phyloP scores from a whole-genome alignment of 495 filamentous ascomycete species.

The Aspergillus homomorphus region DNA sequence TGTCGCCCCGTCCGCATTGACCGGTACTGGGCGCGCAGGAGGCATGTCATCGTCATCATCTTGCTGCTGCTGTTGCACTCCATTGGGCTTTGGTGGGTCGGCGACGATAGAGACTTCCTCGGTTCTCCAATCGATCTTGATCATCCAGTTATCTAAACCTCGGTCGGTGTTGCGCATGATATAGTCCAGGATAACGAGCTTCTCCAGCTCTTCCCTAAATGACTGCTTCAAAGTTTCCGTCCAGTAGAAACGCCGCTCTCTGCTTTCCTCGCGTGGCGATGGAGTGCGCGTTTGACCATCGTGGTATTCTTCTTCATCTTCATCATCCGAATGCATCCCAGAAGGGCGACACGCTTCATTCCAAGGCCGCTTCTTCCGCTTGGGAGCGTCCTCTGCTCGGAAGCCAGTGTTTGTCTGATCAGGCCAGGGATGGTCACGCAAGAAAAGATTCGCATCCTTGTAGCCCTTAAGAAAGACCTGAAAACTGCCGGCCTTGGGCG shows the following conservation, averaged over 20 bases:
- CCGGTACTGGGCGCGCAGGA: constrained; percentile 55
- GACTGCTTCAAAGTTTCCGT: constrained; percentile 84
- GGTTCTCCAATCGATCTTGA: constrained; percentile 83
- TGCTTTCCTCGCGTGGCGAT: constrained; percentile 45
- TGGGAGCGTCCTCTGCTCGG: constrained; percentile 64
- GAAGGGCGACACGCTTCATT: constrained; percentile 80
- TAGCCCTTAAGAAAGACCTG: constrained; percentile 96
- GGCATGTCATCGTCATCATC: constrained; percentile 52
- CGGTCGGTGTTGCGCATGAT: constrained; percentile 99
- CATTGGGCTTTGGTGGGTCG: constrained; percentile 70
- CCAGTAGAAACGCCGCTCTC: constrained; percentile 69
- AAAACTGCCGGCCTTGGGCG: constrained; percentile 90
- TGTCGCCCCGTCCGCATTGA: constrained; percentile 42
- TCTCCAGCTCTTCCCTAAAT: constrained; percentile 94
- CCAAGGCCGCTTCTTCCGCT: constrained; percentile 75
- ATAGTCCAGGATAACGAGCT: constrained; percentile 96
- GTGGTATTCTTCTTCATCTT: constrained; percentile 66
- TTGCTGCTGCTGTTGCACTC: constrained; percentile 38
- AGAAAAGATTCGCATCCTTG: constrained; percentile 93
- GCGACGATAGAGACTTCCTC: constrained; percentile 81
- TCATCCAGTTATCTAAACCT: constrained; percentile 99
- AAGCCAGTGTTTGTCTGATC: constrained; percentile 82
- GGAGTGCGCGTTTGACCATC: constrained; percentile 43
- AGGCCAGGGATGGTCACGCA: constrained; percentile 96
- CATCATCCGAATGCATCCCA: constrained; percentile 61